A percentile compares a stretch with the other conserved stretches of the same genome.
phyloP scores from a whole-genome alignment of 768 basidiomycete species.

The Podaxis sp. region DNA sequence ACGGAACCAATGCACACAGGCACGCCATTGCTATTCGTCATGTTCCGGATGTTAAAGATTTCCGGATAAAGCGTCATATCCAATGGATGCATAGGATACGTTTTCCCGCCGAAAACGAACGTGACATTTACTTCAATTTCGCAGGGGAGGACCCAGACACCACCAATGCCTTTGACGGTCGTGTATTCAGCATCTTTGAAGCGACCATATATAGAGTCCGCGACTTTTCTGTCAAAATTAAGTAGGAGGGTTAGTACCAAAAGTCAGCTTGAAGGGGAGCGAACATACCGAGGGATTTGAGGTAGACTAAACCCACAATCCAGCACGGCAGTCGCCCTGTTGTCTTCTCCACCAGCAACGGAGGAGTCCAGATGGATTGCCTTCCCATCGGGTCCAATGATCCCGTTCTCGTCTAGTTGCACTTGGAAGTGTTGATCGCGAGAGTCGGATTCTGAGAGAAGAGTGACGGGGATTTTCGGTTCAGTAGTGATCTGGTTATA shows the following conservation, averaged over 20 bases:
- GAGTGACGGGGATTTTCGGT: slow-evolving; percentile 50
- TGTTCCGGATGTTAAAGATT: slow-evolving; percentile 41
- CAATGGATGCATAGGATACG: slow-evolving; percentile 65
- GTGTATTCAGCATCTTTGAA: slow-evolving; percentile 74
- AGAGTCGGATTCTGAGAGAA: slow-evolving; percentile 25
- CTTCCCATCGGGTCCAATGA: slow-evolving; percentile 62
- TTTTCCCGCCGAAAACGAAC: slow-evolving; percentile 56
- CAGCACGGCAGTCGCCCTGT: slow-evolving; percentile 58
- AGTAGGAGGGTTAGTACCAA: not conserved
- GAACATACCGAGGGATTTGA: slow-evolving; percentile 69
- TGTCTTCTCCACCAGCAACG: slow-evolving; percentile 33
- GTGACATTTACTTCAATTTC: slow-evolving; percentile 62
- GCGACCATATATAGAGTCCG: slow-evolving; percentile 80
- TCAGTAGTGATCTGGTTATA: slow-evolving; percentile 50
- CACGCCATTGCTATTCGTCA: slow-evolving; percentile 38
- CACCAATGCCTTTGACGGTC: slow-evolving; percentile 35
- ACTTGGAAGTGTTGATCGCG: slow-evolving; percentile 66
- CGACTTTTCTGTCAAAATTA: slow-evolving; percentile 19
- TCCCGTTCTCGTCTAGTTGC: slow-evolving; percentile 53
- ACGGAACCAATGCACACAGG: slow-evolving; percentile 62
- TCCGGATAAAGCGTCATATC: slow-evolving; percentile 43
- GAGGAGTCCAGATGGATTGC: slow-evolving; percentile 27
- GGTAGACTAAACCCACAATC: slow-evolving; percentile 50
- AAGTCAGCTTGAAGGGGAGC: not conserved
- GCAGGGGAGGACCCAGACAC: slow-evolving; percentile 66